Conservation (phyloP, 805 yeast species). For the Candida nemodendra region DNA sequence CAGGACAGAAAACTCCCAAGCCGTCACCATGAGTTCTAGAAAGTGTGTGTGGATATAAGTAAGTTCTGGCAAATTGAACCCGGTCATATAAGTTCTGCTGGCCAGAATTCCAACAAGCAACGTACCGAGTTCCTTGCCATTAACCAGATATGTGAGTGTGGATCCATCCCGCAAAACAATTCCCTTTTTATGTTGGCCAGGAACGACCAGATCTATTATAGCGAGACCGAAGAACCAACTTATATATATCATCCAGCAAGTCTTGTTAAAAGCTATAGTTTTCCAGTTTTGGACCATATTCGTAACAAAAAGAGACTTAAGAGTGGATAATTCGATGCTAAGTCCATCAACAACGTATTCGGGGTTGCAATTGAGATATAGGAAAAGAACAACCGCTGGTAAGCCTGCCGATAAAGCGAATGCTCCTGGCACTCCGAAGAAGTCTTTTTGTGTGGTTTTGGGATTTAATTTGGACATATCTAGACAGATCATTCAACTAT, state of each 20-base stretch:
- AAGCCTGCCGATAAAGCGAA: constrained; percentile 60
- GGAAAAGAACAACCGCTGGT: constrained; percentile 58
- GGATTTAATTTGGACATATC: constrained; percentile 56
- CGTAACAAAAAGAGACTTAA: constrained; percentile 24
- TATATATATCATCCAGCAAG: constrained; percentile 63
- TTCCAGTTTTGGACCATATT: constrained; percentile 20
- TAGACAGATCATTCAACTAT: too few relatives aligned
- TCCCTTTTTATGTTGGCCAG: constrained; percentile 77
- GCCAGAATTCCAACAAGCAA: constrained; percentile 38
- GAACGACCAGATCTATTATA: constrained; percentile 60
- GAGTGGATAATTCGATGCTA: constrained; percentile 38
- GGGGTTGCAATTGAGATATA: constrained; percentile 64
- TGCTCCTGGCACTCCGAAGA: constrained; percentile 78
- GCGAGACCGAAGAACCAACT: constrained; percentile 72
- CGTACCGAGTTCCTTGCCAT: constrained; percentile 63
- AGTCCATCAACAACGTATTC: constrained; percentile 51
- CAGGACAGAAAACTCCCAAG: constrained; percentile 61
- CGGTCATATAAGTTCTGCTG: constrained; percentile 51
- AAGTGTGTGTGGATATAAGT: constrained; percentile 70
- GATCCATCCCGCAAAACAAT: constrained; percentile 75
- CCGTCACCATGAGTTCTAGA: constrained; percentile 58
- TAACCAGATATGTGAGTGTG: constrained; percentile 69
- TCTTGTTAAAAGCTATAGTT: constrained; percentile 39
- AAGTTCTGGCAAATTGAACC: constrained; percentile 63
- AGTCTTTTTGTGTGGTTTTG: constrained; percentile 65